Percentiles rank a stretch among this genome's conserved stretches.
Conservation (phyloP, 768 basidiomycete species). For the Termitomyces sp. region DNA sequence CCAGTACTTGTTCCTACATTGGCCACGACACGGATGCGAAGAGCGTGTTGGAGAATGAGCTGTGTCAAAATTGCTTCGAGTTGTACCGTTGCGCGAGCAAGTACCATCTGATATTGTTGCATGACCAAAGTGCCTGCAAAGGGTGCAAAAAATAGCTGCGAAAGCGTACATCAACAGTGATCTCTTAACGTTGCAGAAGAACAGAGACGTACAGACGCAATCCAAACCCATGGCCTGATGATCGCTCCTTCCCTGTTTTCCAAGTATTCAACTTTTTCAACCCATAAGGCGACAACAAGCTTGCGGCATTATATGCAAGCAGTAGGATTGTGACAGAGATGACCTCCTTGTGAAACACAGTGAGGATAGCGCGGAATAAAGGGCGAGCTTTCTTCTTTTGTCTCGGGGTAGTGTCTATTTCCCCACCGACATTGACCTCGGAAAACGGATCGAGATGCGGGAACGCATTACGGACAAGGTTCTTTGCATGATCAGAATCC, state of each 20-base stretch:
- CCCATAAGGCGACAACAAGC: constrained; percentile 30
- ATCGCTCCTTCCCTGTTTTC: constrained; percentile 42
- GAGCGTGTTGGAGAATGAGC: constrained; percentile 37
- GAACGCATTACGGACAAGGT: constrained; percentile 21
- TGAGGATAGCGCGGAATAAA: constrained; percentile 38
- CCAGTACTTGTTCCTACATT: neutral
- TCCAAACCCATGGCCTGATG: constrained; percentile 67
- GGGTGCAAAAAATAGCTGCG: constrained; percentile 26
- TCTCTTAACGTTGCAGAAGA: constrained; percentile 32
- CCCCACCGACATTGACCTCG: constrained; percentile 13
- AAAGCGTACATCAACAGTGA: constrained; percentile 35
- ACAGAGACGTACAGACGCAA: constrained; percentile 32
- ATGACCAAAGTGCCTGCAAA: constrained; percentile 6
- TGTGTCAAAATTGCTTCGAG: constrained; percentile 41
- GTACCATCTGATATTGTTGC: constrained; percentile 20
- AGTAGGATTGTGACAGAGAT: constrained; percentile 20
- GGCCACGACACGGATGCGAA: constrained; percentile 56
- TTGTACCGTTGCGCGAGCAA: constrained; percentile 40
- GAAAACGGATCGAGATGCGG: constrained; percentile 14
- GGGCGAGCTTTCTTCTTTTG: constrained; percentile 29
- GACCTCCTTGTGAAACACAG: constrained; percentile 28
- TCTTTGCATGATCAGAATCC: constrained; percentile 44
- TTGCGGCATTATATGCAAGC: constrained; percentile 16
- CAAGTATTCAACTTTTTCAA: constrained; percentile 32
- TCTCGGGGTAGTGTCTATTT: constrained; percentile 30